phyloP scores from a whole-genome alignment of 2,329 filamentous ascomycete species.

The Diaporthe eres region DNA sequence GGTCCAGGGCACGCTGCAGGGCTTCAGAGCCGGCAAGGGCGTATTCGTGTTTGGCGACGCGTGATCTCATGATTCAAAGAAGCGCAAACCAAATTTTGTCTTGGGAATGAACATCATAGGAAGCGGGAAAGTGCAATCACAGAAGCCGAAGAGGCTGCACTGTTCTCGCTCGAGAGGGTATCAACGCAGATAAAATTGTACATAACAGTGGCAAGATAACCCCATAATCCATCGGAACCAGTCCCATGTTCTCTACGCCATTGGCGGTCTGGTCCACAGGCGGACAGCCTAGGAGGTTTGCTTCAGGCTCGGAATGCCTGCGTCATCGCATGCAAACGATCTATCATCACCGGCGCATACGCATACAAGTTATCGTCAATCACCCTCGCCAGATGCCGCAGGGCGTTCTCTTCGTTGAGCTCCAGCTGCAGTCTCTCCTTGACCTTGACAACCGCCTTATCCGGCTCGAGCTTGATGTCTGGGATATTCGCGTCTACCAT shows the following conservation, averaged over 20 bases:
- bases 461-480: constrained; percentile 91
- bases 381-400: constrained; percentile 86
- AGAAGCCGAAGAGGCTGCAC: not conserved
- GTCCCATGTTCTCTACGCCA: not conserved
- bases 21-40: constrained; percentile 89
- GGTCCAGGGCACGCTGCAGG: constrained; percentile 86
- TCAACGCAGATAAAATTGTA: constrained; percentile 20
- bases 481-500: constrained; percentile 99
- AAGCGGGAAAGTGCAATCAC: not conserved
- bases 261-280: not conserved
- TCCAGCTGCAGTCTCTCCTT: constrained; percentile 95
- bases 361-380: constrained; percentile 93
- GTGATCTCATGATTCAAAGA: constrained; percentile 48
- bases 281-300: not conserved
- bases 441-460: constrained; percentile 95
- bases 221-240: not conserved
- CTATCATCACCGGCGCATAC: constrained; percentile 93
- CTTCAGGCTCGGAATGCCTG: constrained; percentile 86
- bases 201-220: constrained; percentile 15
- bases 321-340: constrained; percentile 92
- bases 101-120: not conserved
- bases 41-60: constrained; percentile 85
- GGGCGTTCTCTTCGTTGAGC: constrained; percentile 91
- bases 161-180: constrained; percentile 3
- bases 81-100: not conserved